Percentiles rank a stretch among this genome's conserved stretches.
phyloP scores from a whole-genome alignment of 805 yeast genomes.

The Wickerhamiella shivajii region DNA sequence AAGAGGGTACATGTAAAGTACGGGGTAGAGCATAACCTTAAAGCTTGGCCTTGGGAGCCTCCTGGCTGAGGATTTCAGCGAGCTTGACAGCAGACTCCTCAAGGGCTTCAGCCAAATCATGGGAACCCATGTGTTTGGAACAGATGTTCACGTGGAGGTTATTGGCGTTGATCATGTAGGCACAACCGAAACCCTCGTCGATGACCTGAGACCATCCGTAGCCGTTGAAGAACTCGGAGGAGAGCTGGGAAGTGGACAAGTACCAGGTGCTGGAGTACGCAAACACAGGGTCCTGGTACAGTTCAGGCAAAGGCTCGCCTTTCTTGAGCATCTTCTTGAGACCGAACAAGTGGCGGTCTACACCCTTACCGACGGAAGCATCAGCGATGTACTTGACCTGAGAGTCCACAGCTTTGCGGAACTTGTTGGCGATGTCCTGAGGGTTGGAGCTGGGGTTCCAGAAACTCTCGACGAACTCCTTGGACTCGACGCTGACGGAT shows the following conservation, averaged over 20 bases:
- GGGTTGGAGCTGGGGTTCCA: slow-evolving; percentile 36
- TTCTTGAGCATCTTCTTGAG: slow-evolving; percentile 52
- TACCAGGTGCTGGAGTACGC: slow-evolving; percentile 73
- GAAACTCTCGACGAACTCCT: slow-evolving; percentile 62
- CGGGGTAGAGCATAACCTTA: slow-evolving; percentile 9
- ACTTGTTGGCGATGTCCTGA: slow-evolving; percentile 47
- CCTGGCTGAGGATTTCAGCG: slow-evolving; percentile 40
- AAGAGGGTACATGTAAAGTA: background rate
- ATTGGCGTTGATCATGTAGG: slow-evolving; percentile 79
- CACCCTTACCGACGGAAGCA: slow-evolving; percentile 78
- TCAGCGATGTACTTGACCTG: slow-evolving; percentile 60
- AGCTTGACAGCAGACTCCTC: slow-evolving; percentile 71
- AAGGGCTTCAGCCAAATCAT: slow-evolving; percentile 45
- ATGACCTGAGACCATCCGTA: slow-evolving; percentile 95
- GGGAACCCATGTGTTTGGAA: slow-evolving; percentile 41
- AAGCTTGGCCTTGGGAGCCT: slow-evolving; percentile 25
- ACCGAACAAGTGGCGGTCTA: slow-evolving; percentile 89
- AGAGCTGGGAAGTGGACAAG: slow-evolving; percentile 76
- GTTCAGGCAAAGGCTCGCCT: slow-evolving; percentile 44
- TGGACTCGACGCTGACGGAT: slow-evolving; percentile 59
- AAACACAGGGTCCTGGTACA: slow-evolving; percentile 65
- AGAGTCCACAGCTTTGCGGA: slow-evolving; percentile 55
- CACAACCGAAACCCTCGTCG: slow-evolving; percentile 86
- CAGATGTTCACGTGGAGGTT: slow-evolving; percentile 78
- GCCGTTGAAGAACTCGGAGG: slow-evolving; percentile 71